phyloP scores from a whole-genome alignment of 225 moss, liverwort and hornwort genomes.

The Pseudisothecium myosuroides region DNA sequence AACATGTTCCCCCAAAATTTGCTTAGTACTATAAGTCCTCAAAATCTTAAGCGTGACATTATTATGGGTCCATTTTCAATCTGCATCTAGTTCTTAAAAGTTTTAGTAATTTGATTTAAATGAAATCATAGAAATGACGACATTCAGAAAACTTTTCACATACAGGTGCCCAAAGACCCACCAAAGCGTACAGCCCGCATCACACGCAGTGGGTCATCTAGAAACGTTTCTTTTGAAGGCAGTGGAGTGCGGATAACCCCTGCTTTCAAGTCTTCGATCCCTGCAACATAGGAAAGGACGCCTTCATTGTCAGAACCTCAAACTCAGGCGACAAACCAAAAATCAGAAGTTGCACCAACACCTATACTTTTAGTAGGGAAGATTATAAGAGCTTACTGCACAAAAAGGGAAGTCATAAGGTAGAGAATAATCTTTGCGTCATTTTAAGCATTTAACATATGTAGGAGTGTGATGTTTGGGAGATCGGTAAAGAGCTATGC shows the following conservation, averaged over 20 bases:
- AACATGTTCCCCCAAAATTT: background rate
- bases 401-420: background rate
- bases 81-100: background rate
- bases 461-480: background rate
- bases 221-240: constrained; percentile 66
- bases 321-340: background rate
- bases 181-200: constrained; percentile 77
- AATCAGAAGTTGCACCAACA: too few relatives aligned
- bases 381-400: background rate
- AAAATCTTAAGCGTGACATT: background rate
- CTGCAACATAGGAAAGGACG: constrained; percentile 7
- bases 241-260: constrained; percentile 76
- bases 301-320: background rate
- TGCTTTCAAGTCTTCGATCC: constrained; percentile 53
- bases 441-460: background rate
- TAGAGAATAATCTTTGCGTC: background rate
- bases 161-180: background rate
- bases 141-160: background rate
- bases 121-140: background rate
- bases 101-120: background rate
- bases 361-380: background rate
- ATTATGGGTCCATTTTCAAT: background rate
- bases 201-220: constrained; percentile 90
- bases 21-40: background rate
- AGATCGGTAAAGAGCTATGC: background rate